Evolutionary conservation across 495 filamentous ascomycete genomes (phyloP), one percentile per base, ranked within the genome.

Genomic region (Polyplosphaeria fusca): DNA sequence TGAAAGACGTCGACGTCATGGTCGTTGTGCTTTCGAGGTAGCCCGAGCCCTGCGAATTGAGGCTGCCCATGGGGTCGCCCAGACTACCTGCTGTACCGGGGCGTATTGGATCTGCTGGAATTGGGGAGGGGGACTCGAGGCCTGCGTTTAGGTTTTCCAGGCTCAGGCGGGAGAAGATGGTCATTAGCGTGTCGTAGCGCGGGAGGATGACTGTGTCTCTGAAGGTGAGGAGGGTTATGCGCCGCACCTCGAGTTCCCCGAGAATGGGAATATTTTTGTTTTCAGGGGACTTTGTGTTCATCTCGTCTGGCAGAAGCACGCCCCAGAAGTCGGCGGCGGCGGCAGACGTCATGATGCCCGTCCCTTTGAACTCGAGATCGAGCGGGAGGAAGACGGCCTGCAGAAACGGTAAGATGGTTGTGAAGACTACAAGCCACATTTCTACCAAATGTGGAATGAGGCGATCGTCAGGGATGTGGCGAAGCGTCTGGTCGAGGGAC

Each of bases 321-420:
- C 85, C 85, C 88, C 93, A 96, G 71, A 96, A 96, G 24, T 96
- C 91, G 1, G 81, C 79, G 5, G 89, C 86, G 67, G 95, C 88
- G 1, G 84, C 81, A 0, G 79, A 55, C 2, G 79, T 81, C 82
- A 98, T 85, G 53, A 96, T 74, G 4, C 93, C 93, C 37, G 77
- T 77, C 26, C 93, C 92, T 51, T 88, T 86, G 70, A 98, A 95
- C 66, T 99, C 94, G 13, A 92, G 82, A 64, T 99, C 93, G 12
- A 99, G 74, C 0, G 93, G 94, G 2, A 99, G 77, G 68, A 99
- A 95, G 3, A 96, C 91, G 0, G 91, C 92, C 74, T 99, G 94
- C 53, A 97, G 85, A 67, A 95, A 99, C 0, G 94, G 94, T 12
- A 97, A 72, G 42, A 97, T 87, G 18, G 78, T 88, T 5, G 88